Evolutionary conservation across 345 rosid species (phyloP).

Genomic region (Passiflora organensis): DNA sequence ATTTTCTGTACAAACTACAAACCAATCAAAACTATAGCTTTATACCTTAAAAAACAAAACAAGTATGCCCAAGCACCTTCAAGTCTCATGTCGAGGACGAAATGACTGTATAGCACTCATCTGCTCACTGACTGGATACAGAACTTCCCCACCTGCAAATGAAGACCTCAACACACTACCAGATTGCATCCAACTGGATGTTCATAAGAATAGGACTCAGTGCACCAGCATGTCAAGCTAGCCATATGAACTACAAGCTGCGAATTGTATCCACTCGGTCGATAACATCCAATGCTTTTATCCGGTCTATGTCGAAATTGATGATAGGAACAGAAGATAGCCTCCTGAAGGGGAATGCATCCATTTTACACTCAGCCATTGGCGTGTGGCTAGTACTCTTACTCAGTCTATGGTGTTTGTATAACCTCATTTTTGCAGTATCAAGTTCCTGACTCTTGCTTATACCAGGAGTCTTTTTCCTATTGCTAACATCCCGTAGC

Average conservation of each 20-base stretch:
- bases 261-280: slow-evolving; percentile 83
- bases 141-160: slow-evolving; percentile 2
- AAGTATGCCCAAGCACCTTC: not conserved
- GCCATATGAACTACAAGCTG: slow-evolving; percentile 26
- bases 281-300: slow-evolving; percentile 81
- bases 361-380: slow-evolving; percentile 44
- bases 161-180: not conserved
- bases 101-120: slow-evolving; percentile 2
- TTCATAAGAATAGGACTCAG: not conserved
- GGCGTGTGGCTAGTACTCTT: slow-evolving; percentile 95
- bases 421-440: slow-evolving; percentile 51
- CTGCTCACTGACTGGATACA: no score
- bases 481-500: slow-evolving; percentile 83
- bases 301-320: slow-evolving; percentile 66
- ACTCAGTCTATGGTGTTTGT: slow-evolving; percentile 77
- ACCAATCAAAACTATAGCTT: slow-evolving; percentile 6
- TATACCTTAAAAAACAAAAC: slow-evolving; percentile 2
- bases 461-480: slow-evolving; percentile 79
- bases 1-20: slow-evolving; percentile 15
- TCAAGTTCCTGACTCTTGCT: slow-evolving; percentile 96
- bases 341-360: slow-evolving; percentile 57
- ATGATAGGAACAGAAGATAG: slow-evolving; percentile 68
- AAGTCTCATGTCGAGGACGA: not conserved
- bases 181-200: not conserved
- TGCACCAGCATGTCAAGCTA: not conserved